phyloP scores from a whole-genome alignment of 1,284 basidiomycete genomes.

The Moesziomyces sp. region DNA sequence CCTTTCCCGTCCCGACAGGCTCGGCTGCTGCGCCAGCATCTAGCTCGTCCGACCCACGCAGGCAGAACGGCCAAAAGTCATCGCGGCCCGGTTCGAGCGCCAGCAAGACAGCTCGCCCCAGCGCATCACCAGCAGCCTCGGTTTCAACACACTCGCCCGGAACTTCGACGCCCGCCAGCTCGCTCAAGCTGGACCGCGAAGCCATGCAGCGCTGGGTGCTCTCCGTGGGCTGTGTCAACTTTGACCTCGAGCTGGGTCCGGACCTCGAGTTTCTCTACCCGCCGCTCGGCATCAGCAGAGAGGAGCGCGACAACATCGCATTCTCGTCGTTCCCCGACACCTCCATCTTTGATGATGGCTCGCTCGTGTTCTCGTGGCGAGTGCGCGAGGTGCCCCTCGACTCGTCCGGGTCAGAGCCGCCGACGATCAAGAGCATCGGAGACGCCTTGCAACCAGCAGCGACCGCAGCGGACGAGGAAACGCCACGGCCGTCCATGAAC shows the following conservation, averaged over 20 bases:
- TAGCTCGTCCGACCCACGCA: conserved; percentile 3
- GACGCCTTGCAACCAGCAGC: conserved; percentile 18
- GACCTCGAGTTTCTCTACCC: conserved; percentile 80
- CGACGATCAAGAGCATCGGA: conserved; percentile 47
- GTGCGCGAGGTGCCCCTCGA: conserved; percentile 63
- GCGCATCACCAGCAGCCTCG: neutral
- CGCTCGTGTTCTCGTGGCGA: conserved; percentile 62
- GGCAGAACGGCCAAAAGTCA: neutral
- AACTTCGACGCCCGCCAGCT: conserved; percentile 2
- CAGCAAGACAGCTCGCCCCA: conserved; percentile 9
- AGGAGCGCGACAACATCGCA: conserved; percentile 84
- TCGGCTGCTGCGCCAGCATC: conserved; percentile 1
- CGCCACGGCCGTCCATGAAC: conserved; percentile 48
- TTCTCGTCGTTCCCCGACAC: conserved; percentile 96
- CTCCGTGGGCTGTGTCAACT: conserved; percentile 64
- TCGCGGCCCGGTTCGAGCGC: conserved; percentile 19
- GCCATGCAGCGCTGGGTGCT: conserved; percentile 66
- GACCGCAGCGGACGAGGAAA: conserved; percentile 24
- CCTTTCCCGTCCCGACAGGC: conserved; percentile 1
- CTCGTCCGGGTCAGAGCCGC: conserved; percentile 43
- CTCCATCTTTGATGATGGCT: conserved; percentile 65
- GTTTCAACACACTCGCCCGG: neutral
- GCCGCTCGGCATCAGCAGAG: conserved; percentile 74
- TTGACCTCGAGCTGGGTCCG: conserved; percentile 75
- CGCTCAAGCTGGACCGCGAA: conserved; percentile 44